Evolutionary conservation across 192 early-diverging fungal genomes (phyloP), one percentile per base, ranked within the genome.

Genomic region (Entomortierella chlamydospora): DNA sequence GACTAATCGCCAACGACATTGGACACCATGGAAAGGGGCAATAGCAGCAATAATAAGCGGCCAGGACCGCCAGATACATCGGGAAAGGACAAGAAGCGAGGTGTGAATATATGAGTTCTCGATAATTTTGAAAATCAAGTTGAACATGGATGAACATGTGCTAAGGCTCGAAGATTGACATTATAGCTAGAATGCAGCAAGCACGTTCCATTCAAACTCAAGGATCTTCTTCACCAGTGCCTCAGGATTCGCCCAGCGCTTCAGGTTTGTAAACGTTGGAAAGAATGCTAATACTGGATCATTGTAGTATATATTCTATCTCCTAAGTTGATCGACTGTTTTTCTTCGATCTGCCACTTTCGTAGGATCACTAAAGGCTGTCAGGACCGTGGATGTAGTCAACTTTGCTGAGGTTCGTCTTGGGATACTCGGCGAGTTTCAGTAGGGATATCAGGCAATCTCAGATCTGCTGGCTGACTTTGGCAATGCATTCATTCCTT

Each of bases 331-430:
- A 45, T 11, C 31, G 15, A 42, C 37, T 31, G 39, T 45, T 51
- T 11, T 17, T 34, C 39, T 45, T n/a, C n/a, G n/a, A 22, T 61
- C n/a, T 10, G 31, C 25, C 22, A 39, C 20, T 39, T 37, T 67
- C 25, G 28, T 63, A 80, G 76, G 52, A n/a, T 22, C 50, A 3
- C 22, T 39, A n/a, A 65, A 78, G 62, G 53, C 58, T 9, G 62
- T 62, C 10, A 77, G 87, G 26, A 76, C 81, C 1, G 49, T 91
- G 33, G 85, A 86, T 57, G 87, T 89, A 10, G 85, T 89, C 25
- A 84, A 85, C 63, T 91, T 91, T 83, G 87, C 86, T 18, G 84
- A 88, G 72, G 87, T 84, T 49, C 17, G 45, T 68, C 45, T 28
- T 28, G 6, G 6, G 5, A 8, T 2, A 29, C 9, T 54, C 4